Evolutionary conservation across 2,329 filamentous ascomycete species (phyloP), one percentile per base, ranked within the genome.

Genomic region (Paraconiothyrium brasiliense): DNA sequence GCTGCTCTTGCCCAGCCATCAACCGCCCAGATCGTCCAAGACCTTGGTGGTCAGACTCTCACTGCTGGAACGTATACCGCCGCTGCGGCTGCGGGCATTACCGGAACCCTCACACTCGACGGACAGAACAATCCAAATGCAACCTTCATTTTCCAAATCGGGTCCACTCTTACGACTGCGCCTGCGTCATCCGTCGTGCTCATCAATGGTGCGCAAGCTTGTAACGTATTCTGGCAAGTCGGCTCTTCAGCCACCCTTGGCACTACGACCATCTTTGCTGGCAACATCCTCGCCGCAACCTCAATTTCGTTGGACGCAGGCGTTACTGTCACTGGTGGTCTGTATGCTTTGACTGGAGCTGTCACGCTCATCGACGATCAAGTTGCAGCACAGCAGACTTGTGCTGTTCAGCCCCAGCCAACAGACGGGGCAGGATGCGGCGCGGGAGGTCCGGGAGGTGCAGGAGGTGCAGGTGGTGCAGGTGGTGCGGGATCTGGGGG

Each of bases 211-310:
- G 64, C 64, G 11, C 64, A 41, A 47, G 59, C 61, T 10, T 66
- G 61, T 34, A 66, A 66, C n/a, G 61, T 66, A 3, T 62, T 54
- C 51, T 66, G 58, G 47, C 57, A 60, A 27, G 51, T 66, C 37
- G 59, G 64, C 1, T 57, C 54, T 39, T 60, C 61, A 13, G 64
- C 64, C 24, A 64, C 61, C 20, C 57, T 66, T 2, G 64, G 64
- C 20, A 55, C 44, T 2, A 34, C 44, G n/a, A 62, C 61, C 4
- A 35, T 13, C 11, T 66, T 66, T 34, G 46, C 20, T 41, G 64
- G 64, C 4, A 62, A 56, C 22, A 62, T 66, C 11, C 44, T 66
- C 11, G 61, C 64, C 27, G n/a, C 32, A 11, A 52, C 49, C 10
- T 64, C 64, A 5, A 62, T 64, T 14, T 50, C 59, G 6, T 24